Base-by-base conservation (phyloP, 1,284 basidiomycete species). In the Ustilago hordei region DNA sequence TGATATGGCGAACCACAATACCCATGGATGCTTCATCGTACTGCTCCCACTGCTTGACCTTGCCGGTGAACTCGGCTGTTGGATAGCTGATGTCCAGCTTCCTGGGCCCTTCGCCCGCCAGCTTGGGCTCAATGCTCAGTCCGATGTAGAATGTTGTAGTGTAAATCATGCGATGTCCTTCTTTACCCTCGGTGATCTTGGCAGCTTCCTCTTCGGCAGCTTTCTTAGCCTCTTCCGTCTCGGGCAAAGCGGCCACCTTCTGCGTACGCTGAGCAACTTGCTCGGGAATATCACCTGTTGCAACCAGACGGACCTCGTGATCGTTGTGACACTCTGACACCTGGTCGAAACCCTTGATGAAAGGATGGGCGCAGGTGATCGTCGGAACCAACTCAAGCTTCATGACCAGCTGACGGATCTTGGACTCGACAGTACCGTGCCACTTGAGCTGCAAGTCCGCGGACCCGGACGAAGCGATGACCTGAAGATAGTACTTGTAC, bases 101-200 rank as follows among this genome's bases (percentile, higher is more conserved):
- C 76, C 95, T 90, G 58, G 81, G 84, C 1, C 82, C 87, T 75
- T 76, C 73, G 8, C 68, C 69, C 0, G 69, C 73, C 87, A 91
- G 92, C 88, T 93, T 95, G 68, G 94, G 93, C 87, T 95, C 93
- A 75, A 99, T 93, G 60, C 92, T 91, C 59, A 99, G 90, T 7
- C 97, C 97, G 78, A 99, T 95, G 86, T 96, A 99, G 87, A 98
- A 99, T 4, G 93, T 95, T 47, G 95, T 95, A 3, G 95, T 94
- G 86, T 93, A 91, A 15, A 98, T 93, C 39, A 91, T 90, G 53
- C 92, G 91, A 48, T 90, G 90, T 0, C 80, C 82, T n/a, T 76
- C 75, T 78, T 91, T 71, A 17, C 75, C 75, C n/a, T 79, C 70
- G 1, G 70, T 66, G 50, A 69, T 64, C 41, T 70, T 75, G 32